Evolutionary conservation across 2,329 filamentous ascomycete species (phyloP), one percentile per base, ranked within the genome.

Genomic region (Falciphora oryzae): DNA sequence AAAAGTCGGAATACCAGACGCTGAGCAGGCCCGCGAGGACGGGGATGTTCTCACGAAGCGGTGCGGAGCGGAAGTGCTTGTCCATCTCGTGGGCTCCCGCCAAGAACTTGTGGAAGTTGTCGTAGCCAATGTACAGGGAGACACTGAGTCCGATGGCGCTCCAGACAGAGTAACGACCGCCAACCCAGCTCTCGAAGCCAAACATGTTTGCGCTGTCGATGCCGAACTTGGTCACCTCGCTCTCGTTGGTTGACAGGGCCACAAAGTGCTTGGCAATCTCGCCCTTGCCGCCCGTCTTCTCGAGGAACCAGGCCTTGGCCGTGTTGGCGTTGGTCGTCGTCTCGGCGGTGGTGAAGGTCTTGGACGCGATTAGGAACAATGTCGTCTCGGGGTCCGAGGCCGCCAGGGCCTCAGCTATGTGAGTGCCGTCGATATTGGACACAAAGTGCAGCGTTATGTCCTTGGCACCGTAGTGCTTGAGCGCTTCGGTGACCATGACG

Each of bases 171-270:
- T 99, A 99, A 66, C 95, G 91, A 65, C 95, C 95, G 76, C 95
- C 95, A 63, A 98, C 94, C 95, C 95, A 99, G 80, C 91, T 96
- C 79, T 94, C 93, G 76, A 99, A 99, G 72, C 93, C 93, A 75
- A 99, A 99, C 95, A 99, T 99, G 85, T 98, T 99, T 85, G 94
- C 94, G 80, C 89, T 89, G 81, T 98, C 94, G 74, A 99, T 99
- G 70, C 95, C 95, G 73, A 99, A 99, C 84, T 98, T 98, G 80
- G 91, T 93, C 67, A 99, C 95, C 82, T 98, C 94, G 64, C 82
- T 77, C 80, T 94, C 91, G 80, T 99, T 99, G 77, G 95, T 99
- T 62, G 95, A 98, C 63, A 99, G 87, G 59, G 95, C 95, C 65
- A 97, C 95, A 75, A 99, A 99, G 85, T 99, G 95, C 86, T 98